Percentiles rank a stretch among this genome's conserved stretches.
Conservation (phyloP, 108 stramenopile genomes). For the Aurantiochytrium sp. region DNA sequence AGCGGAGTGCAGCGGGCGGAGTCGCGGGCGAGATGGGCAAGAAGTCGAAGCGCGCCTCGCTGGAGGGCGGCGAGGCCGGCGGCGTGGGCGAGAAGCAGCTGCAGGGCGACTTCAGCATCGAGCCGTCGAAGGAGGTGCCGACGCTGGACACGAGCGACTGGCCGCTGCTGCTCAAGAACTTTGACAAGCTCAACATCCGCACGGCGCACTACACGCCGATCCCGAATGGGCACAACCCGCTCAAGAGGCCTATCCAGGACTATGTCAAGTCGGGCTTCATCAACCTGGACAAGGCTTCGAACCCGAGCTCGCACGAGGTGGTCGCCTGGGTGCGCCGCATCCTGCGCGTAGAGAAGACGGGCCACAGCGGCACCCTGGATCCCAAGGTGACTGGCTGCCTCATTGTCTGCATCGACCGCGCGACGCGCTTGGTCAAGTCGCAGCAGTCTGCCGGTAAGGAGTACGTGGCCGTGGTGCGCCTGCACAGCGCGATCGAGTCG, state of each 20-base stretch:
- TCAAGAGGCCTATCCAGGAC: conserved; percentile 77
- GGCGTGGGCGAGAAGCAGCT: conserved; percentile 4
- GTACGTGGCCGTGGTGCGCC: conserved; percentile 93
- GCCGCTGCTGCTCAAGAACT: conserved; percentile 97
- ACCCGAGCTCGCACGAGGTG: conserved; percentile 96
- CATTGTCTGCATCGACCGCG: conserved; percentile 99
- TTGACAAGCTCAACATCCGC: conserved; percentile 84
- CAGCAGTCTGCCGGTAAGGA: conserved; percentile 97
- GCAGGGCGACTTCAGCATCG: conserved; percentile 55
- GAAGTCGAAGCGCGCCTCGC: not conserved
- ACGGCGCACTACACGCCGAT: conserved; percentile 98
- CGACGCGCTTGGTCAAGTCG: conserved; percentile 95
- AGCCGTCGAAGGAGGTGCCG: conserved; percentile 68
- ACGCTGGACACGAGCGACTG: conserved; percentile 87
- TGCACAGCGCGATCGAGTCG: conserved; percentile 81
- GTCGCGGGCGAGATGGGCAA: not conserved
- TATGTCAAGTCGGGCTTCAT: conserved; percentile 94
- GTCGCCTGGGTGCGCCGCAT: conserved; percentile 99
- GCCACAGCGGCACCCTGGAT: conserved; percentile 97
- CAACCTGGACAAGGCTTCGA: conserved; percentile 98
- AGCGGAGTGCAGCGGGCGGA: not conserved
- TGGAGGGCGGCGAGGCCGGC: not conserved
- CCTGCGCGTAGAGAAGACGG: conserved; percentile 97
- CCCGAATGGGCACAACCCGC: conserved; percentile 84
- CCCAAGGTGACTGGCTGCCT: conserved; percentile 99